Base-by-base conservation (phyloP, 768 basidiomycete species). In the Cystofilobasidium macerans region DNA sequence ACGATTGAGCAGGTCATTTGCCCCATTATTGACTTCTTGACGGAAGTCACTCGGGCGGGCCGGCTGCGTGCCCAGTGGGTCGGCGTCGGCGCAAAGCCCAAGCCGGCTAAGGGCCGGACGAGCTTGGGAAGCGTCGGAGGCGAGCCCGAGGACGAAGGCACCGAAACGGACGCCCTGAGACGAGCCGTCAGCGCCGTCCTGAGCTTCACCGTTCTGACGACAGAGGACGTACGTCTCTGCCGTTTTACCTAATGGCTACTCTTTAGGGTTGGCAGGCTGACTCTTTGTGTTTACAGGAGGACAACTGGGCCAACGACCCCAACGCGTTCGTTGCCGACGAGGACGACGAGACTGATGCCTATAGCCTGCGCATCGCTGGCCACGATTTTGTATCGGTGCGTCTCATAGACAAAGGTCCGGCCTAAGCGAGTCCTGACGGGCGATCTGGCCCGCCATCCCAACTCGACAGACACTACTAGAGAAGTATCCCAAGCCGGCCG, bases 261-360 rank as follows among this genome's bases (percentile, higher is more conserved):
- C n/a, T n/a, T n/a, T n/a, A n/a, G n/a, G n/a, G n/a, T n/a, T n/a
- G n/a, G n/a, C 28, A 7, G 20, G 26, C 35, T 57, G 33, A 35
- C 57, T 5, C 32, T 65, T 32, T 33, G 45, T 57, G 43, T 33
- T n/a, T 35, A 16, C 69, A 97, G 91, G 91, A 92, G 73, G 89
- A 92, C 35, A 86, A 84, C 20, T 98, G 94, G 94, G 82, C 84
- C 2, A 83, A 81, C 61, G 87, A 95, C 71, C 85, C 89, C 4
- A 97, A 98, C 70, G 84, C 86, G 3, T 98, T 98, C 72, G 85
- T 98, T 35, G 86, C 87, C 30, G 90, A 98, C 73, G 93, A 97
- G 72, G 90, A 95, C 62, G 94, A 97, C 68, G 91, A 94, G 69
- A 85, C 85, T 0, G 84, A 87, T 61, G 73, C 80, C 1, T 93